A percentile compares a stretch with the other conserved stretches of the same genome.
Evolutionary conservation across 2,329 filamentous ascomycete genomes (phyloP).

Genomic region (Conoideocrella luteorostrata): DNA sequence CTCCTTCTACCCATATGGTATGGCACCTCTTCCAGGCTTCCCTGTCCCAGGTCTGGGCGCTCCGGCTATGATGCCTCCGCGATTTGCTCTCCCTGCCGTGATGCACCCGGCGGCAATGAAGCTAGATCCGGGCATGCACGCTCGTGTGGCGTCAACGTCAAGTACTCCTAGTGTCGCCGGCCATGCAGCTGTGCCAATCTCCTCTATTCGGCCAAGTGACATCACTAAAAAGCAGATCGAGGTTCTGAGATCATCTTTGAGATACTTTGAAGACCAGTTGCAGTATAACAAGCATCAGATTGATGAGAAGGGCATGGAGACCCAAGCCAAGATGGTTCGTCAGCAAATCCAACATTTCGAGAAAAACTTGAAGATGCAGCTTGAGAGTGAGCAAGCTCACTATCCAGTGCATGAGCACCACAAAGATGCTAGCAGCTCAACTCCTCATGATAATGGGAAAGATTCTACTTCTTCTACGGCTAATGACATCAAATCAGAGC

Average conservation of each 20-base stretch:
- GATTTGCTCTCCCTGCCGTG: slow-evolving; percentile 9
- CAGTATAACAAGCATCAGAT: slow-evolving; percentile 58
- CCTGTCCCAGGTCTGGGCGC: slow-evolving; percentile 19
- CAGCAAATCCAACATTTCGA: slow-evolving; percentile 46
- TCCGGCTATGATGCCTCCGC: slow-evolving; percentile 7
- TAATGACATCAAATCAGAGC: slow-evolving; percentile 12
- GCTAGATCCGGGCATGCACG: slow-evolving; percentile 11
- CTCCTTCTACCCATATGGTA: slow-evolving; percentile 19
- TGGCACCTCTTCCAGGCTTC: slow-evolving; percentile 22
- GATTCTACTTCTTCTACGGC: slow-evolving; percentile 10
- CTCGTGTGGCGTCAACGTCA: slow-evolving; percentile 13
- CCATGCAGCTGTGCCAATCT: slow-evolving; percentile 37
- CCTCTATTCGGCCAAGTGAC: slow-evolving; percentile 55
- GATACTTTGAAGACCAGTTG: slow-evolving; percentile 51
- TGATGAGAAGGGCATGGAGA: slow-evolving; percentile 46
- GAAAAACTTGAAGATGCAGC: slow-evolving; percentile 35
- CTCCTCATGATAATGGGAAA: slow-evolving; percentile 11
- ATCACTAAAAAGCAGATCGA: slow-evolving; percentile 54
- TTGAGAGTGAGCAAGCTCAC: slow-evolving; percentile 37
- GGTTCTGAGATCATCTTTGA: slow-evolving; percentile 44
- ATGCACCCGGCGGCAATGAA: slow-evolving; percentile 19
- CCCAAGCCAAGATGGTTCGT: slow-evolving; percentile 34
- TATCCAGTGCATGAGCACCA: slow-evolving; percentile 30
- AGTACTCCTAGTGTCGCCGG: slow-evolving; percentile 9
- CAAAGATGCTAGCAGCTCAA: slow-evolving; percentile 14